Evolutionary conservation across 371 early-diverging fungal genomes (phyloP), one percentile per base, ranked within the genome.

Genomic region (Mortierella polycephala): DNA sequence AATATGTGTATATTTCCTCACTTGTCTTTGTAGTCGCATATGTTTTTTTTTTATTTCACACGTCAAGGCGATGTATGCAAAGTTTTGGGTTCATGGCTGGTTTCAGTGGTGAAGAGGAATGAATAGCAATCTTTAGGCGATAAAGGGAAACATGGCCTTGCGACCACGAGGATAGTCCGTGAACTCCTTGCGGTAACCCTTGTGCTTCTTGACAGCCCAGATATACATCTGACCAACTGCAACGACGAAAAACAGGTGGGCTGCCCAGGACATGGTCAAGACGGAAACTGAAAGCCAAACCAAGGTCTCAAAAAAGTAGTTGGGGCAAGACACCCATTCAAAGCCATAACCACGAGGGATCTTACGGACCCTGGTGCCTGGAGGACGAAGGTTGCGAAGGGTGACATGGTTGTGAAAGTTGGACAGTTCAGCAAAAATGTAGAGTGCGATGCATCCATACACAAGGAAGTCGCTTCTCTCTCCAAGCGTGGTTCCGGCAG

Each of bases 201-300:
- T 90, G 87, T 97, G 97, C 87, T 98, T 98, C 88, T 97, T 97
- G 72, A 95, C 79, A 8, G 98, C 98, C 98, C 98, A 98, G n/a
- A 94, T 41, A 75, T 92, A 94, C 95, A 98, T 96, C 83, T 97
- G 96, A 49, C 83, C 94, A 30, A 92, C 88, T 23, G 94, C 94
- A 47, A 95, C 93, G 23, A 88, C 80, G 63, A 91, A 85, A 82
- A 98, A 98, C 56, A 96, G 69, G 74, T 89, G 87, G 10, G 94
- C 91, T 41, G 92, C 86, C 84, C 90, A 86, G 62, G 91, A 91
- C 61, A 93, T 91, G 42, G 94, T 94, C 74, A 97, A 83, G 60
- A 89, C 80, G 51, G 90, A 83, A 45, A 96, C 79, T 44, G 90
- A 86, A 47, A 91, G 69, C 98, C 98, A 98, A 12, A 91, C 93